These are phyloP conservation scores for Jacaranda mimosifolia DNA, from an alignment of 257 asterid species.

Conservation along the genomic window DNA sequence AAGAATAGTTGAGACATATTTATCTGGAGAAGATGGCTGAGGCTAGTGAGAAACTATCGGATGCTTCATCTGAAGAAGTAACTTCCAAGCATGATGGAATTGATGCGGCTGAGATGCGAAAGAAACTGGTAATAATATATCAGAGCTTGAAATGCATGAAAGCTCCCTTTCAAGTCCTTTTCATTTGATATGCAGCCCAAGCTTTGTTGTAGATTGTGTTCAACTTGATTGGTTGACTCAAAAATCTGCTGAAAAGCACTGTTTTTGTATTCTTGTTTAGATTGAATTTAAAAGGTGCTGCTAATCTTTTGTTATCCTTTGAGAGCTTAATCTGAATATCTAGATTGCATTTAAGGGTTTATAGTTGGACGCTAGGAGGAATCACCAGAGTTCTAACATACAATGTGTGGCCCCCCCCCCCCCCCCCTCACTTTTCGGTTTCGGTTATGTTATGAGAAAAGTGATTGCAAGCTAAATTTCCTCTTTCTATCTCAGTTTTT, in stretches of 20 bases:
- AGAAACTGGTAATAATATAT: conserved; percentile 34
- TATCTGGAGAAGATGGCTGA: conserved; percentile 28
- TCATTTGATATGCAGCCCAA: not conserved
- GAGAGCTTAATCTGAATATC: conserved; percentile 8
- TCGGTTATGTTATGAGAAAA: not conserved
- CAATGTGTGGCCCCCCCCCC: no score
- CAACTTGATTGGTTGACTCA: not conserved
- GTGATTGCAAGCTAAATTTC: conserved; percentile 7
- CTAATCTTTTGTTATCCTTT: not conserved
- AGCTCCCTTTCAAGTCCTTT: not conserved
- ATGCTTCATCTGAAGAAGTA: conserved; percentile 23
- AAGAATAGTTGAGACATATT: not conserved
- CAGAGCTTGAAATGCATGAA: not conserved
- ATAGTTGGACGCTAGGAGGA: not conserved
- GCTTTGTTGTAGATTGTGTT: not conserved
- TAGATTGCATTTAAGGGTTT: not conserved
- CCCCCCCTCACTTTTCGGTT: no score
- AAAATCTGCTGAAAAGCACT: not conserved
- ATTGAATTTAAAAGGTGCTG: not conserved
- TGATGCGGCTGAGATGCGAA: conserved; percentile 28
- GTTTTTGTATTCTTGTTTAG: not conserved
- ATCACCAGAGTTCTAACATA: not conserved
- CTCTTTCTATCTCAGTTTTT: conserved; percentile 21
- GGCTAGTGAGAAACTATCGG: conserved; percentile 9
- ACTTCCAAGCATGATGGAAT: not conserved